phyloP scores from a whole-genome alignment of 495 filamentous ascomycete species.

The Lepraria neglecta region DNA sequence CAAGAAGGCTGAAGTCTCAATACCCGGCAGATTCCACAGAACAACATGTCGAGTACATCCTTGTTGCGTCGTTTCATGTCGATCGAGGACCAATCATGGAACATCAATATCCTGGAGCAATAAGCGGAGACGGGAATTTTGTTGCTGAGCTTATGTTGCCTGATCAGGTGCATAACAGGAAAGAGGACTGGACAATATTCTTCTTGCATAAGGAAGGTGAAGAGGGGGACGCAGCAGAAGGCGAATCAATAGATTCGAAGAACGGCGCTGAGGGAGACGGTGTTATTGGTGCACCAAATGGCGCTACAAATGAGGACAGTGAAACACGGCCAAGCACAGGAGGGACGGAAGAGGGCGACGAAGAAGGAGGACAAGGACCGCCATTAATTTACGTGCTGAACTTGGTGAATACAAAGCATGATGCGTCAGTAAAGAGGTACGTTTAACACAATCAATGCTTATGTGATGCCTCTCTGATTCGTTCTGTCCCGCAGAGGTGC shows the following conservation, averaged over 20 bases:
- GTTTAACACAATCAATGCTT: conserved; percentile 5
- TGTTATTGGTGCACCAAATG: conserved; percentile 30
- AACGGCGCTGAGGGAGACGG: conserved; percentile 36
- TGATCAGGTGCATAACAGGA: conserved; percentile 90
- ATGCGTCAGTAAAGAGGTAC: conserved; percentile 76
- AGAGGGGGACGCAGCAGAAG: conserved; percentile 63
- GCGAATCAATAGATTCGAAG: conserved; percentile 47
- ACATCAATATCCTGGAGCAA: conserved; percentile 88
- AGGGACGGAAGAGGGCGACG: conserved; percentile 48
- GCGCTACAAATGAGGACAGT: conserved; percentile 42
- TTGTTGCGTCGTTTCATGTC: conserved; percentile 98
- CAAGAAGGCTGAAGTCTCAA: conserved; percentile 64
- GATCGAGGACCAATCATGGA: conserved; percentile 97
- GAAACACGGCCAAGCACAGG: conserved; percentile 38
- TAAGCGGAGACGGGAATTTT: conserved; percentile 97
- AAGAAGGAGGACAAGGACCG: conserved; percentile 65
- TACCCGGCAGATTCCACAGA: conserved; percentile 73
- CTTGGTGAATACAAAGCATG: conserved; percentile 95
- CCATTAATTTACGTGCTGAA: conserved; percentile 98
- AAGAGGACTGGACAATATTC: conserved; percentile 99
- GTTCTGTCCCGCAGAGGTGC: conserved; percentile 58
- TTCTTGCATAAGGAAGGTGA: conserved; percentile 92
- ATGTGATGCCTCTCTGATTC: background rate
- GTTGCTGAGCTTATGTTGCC: conserved; percentile 97
- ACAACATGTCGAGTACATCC: conserved; percentile 96